Base-by-base conservation (phyloP, 2,329 filamentous ascomycete genomes). In the Aspergillus texensis region DNA sequence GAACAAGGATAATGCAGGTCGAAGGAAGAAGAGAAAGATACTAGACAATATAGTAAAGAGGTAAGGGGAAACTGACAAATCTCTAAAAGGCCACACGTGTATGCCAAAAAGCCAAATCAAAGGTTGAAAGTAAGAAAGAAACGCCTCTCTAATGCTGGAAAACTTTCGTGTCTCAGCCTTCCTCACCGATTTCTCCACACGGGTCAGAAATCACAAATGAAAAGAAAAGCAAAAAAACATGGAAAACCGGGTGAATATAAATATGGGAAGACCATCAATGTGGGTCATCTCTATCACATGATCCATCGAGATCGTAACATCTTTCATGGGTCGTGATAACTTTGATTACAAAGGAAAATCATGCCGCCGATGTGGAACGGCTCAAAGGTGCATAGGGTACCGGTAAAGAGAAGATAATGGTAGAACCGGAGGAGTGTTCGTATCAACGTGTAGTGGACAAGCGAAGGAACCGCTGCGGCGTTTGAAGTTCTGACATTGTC, bases 291-390 rank as follows among this genome's bases (percentile, higher is more conserved):
- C 75, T 78, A 78, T 78, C 74, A 72, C 74, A 75, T 77, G 72
- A 77, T 72, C 72, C 75, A 75, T 77, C 71, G 74, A 72, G 74
- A 78, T 78, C 77, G 73, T 79, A 77, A 77, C 70, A 70, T 76
- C 75, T 76, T 76, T 75, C 72, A 71, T 75, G 68, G 66, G 71
- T 72, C 70, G 71, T 75, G 69, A 70, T 67, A 67, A 72, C 67
- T 66, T 66, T 55, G 66, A 67, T 63, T 68, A 67, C 63, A 65
- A 69, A 64, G 54, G 58, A 68, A 67, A 62, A 53, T 57, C 55
- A 59, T 56, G 56, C 54, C 56, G 60, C 30, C 26, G n/a, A 55
- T 36, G 32, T 24, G 14, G 16, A 34, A 28, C 34, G 39, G 39
- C 58, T 54, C 58, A 24, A 34, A 39, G 39, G 54, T 61, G 53